Base-by-base conservation (phyloP, 208 protist genomes). In the Leishmania martiniquensis region DNA sequence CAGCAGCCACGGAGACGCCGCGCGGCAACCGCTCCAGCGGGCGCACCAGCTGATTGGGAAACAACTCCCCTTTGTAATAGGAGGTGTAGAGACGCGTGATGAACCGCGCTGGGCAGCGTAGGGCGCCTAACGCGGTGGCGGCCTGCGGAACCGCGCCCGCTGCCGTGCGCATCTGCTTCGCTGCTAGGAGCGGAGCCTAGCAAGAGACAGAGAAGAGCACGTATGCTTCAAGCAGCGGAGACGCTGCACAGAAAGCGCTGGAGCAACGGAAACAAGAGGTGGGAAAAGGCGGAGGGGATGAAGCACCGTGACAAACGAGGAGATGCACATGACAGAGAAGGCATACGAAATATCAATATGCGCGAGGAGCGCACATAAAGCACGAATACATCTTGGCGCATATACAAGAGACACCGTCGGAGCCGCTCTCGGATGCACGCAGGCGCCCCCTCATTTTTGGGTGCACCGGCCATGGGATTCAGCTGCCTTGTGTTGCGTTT, bases 81-180 rank as follows among this genome's bases (percentile, higher is more conserved):
- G 92, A 96, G 15, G 94, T 96, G 84, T 97, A 97, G 32, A 97
- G 83, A 20, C 94, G 87, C 32, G 92, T 97, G 42, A 95, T 82
- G 83, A 70, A 77, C 1, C 92, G 89, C 12, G 82, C 76, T 68
- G 89, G 88, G 75, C 87, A 83, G 15, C 32, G 25, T 67, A 97
- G 79, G 1, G 84, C 71, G 70, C 37, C 70, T 17, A 25, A 32
- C 32, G 37, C 37, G n/a, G 32, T 20, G 51, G 52, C 20, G n/a
- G 52, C 32, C 47, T 55, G 70, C 70, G 4, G 34, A 29, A 60
- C n/a, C 54, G 34, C 32, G 20, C 29, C 7, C 25, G 29, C n/a
- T 15, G 37, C 70, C 70, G 47, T 37, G 29, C 70, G 70, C 70
- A 74, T 74, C n/a, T 69, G 65, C 42, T 17, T 32, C 15, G 44